These are phyloP conservation scores for Davidsoniella australis DNA, from an alignment of 2,329 filamentous ascomycete species.

Conservation along the genomic window DNA sequence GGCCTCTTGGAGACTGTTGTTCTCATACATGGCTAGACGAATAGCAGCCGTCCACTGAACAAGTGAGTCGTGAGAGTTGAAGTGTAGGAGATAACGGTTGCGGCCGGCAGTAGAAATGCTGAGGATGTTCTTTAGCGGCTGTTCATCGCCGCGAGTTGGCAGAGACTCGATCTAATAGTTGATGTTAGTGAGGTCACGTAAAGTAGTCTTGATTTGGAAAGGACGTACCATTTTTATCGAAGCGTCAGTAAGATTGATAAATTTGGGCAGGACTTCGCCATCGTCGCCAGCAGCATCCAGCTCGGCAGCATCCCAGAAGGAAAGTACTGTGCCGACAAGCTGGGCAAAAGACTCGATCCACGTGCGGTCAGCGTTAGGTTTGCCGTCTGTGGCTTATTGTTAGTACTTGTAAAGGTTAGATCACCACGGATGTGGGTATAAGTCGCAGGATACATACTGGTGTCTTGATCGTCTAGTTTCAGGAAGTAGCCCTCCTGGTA, in stretches of 20 bases:
- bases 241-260: slow-evolving; percentile 93
- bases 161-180: slow-evolving; percentile 60
- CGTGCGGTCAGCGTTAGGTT: slow-evolving; percentile 66
- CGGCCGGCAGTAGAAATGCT: slow-evolving; percentile 90
- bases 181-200: neutral
- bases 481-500: slow-evolving; percentile 97
- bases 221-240: slow-evolving; percentile 83
- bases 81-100: slow-evolving; percentile 89
- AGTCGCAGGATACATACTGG: slow-evolving; percentile 41
- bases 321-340: slow-evolving; percentile 84
- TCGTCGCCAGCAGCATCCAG: slow-evolving; percentile 75
- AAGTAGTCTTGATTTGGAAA: neutral
- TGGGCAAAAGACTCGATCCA: slow-evolving; percentile 98
- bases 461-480: slow-evolving; percentile 89
- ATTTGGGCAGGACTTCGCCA: slow-evolving; percentile 73
- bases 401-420: slow-evolving; percentile 14
- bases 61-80: slow-evolving; percentile 84
- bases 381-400: slow-evolving; percentile 46
- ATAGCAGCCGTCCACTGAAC: slow-evolving; percentile 95
- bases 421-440: neutral
- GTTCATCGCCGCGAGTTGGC: slow-evolving; percentile 61
- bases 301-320: slow-evolving; percentile 86
- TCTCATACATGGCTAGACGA: slow-evolving; percentile 83
- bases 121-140: slow-evolving; percentile 81
- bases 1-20: slow-evolving; percentile 81